Evolutionary conservation across 1,284 basidiomycete species (phyloP).

Genomic region (Filobasidium uniguttulatum): DNA sequence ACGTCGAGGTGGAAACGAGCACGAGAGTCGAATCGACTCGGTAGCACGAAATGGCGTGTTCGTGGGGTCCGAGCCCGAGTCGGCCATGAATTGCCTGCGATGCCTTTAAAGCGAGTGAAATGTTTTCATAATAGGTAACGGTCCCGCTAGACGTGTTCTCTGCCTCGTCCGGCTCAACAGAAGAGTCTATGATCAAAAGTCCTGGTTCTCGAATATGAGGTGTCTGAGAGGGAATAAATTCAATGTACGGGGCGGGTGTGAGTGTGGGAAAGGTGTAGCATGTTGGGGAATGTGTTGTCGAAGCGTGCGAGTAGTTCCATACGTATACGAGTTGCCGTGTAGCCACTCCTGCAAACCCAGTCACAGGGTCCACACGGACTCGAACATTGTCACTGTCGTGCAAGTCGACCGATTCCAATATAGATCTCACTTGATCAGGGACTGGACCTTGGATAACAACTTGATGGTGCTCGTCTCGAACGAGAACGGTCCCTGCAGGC

Average conservation of each 20-base stretch:
- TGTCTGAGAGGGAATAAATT: neutral
- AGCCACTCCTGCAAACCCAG: neutral
- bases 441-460: neutral
- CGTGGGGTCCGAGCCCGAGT: neutral
- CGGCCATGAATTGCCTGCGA: neutral
- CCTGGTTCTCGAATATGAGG: conserved; percentile 1
- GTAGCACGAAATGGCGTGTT: neutral
- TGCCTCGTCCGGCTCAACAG: neutral
- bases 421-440: neutral
- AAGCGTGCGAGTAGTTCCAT: neutral
- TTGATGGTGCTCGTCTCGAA: neutral
- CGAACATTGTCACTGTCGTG: neutral
- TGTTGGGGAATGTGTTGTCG: neutral
- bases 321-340: neutral
- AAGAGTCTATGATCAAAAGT: neutral
- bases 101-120: neutral
- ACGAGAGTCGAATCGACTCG: neutral
- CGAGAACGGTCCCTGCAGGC: neutral
- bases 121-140: neutral
- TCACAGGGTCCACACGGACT: neutral
- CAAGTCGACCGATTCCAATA: no score
- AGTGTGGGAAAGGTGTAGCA: neutral
- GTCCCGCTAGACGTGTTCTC: neutral
- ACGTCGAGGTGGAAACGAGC: no score
- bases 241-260: neutral